Base-by-base conservation (phyloP, 495 filamentous ascomycete genomes). In the Collariella sp. region DNA sequence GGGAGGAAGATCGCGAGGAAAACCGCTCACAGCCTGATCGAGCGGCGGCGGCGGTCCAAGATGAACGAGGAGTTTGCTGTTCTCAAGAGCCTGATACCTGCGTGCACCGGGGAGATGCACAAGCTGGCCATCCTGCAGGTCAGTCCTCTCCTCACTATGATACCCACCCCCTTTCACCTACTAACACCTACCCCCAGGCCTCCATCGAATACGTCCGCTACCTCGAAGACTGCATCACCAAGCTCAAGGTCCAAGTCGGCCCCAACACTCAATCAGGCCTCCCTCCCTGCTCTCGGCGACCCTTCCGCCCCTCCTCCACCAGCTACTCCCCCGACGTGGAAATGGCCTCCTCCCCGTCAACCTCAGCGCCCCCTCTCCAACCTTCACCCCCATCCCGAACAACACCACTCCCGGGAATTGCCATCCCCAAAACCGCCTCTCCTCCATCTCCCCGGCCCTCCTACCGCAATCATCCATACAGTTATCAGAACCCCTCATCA, bases 51-150 rank as follows among this genome's bases (percentile, higher is more conserved):
- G 58, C 77, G 93, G 46, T 95, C 88, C 5, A 98, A 97, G 76
- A 98, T 98, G 93, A 98, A 98, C 62, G 93, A 97, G 63, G 93
- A 97, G 69, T 98, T 98, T 72, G 85, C 81, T 1, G 86, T 93
- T 15, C 72, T 98, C 54, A 97, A 96, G 72, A 81, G 86, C 64
- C 87, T 98, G 86, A 95, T 98, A 59, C 94, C 94, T 1, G 94
- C 93, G 1, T 97, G 93, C 63, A 73, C 72, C 7, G 89, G 89
- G 13, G 90, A 96, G 63, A 98, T 98, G 93, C 93, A 98, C 70
- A 98, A 98, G 74, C 77, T 98, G 45, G 90, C 89, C 2, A 96
- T 98, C 57, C 75, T 98, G 44, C 89, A 96, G 83, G 93, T 93
- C 70, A 22, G 54, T 48, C 26, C 44, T 12, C 34, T 26, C 2